Evolutionary conservation across 2,329 filamentous ascomycete species (phyloP), one percentile per base, ranked within the genome.

Genomic region (Blastomyces gilchristii): DNA sequence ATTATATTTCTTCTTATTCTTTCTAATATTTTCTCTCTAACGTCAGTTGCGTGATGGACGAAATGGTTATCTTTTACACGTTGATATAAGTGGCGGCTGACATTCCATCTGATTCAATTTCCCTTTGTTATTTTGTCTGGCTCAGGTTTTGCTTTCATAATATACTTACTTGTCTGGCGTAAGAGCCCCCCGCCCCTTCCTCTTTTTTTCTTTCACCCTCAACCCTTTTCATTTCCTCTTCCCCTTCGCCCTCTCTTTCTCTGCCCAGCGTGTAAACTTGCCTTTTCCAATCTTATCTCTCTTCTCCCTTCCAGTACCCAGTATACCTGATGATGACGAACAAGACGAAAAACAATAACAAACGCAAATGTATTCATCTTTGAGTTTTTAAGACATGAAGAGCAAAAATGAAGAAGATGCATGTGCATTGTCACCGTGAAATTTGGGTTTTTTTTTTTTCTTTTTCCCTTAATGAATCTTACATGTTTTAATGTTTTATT

Each of bases 61-160:
- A 50, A 28, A 28, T 28, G 47, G 9, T 50, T 50, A 16, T 22
- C 8, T 3, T 50, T 50, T 50, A 50, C 47, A 25, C n/a, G 16
- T 22, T 50, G n/a, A 50, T 22, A 50, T 28, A 25, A 25, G 47
- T 16, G 47, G 47, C 22, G 22, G 1, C 47, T 25, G 47, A 18
- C 43, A 16, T 11, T 60, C 66, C n/a, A 25, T 67, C 43, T 67
- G 67, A 28, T n/a, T 16, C 41, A 43, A 14, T 12, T 43, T 34
- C 31, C 31, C 31, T 34, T 34, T 34, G 3, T 34, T 34, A 34
- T 34, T 34, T 34, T 34, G 28, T 34, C 31, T 34, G 31, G 31
- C 31, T 3, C 31, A 34, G 31, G 31, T 34, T 1, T 34, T 34
- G 31, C 31, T 34, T 34, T 34, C 31, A 8, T 34, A 34, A 34